Base-by-base conservation (phyloP, 1,284 basidiomycete species). In the Farysia itapuensis region DNA sequence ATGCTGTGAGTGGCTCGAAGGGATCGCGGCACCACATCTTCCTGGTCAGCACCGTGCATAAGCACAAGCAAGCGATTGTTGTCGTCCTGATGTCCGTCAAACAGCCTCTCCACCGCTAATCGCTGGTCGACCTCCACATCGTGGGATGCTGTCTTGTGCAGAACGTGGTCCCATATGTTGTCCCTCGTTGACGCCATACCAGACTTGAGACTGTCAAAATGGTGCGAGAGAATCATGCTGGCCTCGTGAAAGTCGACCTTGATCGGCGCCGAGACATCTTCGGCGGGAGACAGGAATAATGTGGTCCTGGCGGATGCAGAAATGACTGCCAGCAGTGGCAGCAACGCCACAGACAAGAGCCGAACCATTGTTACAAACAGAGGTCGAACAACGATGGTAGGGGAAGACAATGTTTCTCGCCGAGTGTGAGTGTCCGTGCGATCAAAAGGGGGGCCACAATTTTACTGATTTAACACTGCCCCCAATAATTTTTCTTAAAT, bases 21-120 rank as follows among this genome's bases (percentile, higher is more conserved):
- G 5, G 38, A 33, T 26, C 18, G 31, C 0, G 63, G 63, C 26
- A 65, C 50, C 26, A 57, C 42, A 37, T 61, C 58, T 30, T 46
- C 43, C 15, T 64, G 43, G 5, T 44, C 34, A 38, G 49, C 20
- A n/a, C 53, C 61, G 28, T 58, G 53, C 42, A 54, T 58, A 2
- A 67, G 35, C 5, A 67, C 44, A 14, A 67, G 23, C 43, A 67
- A 39, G n/a, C 49, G 48, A 19, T 49, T 53, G 41, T 48, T 41
- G 22, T 47, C 38, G 33, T 54, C 47, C n/a, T 31, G 31, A 18
- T 52, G 50, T 4, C 53, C 53, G 34, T 54, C 52, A 32, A 48
- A 67, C 24, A 53, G 47, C 7, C 54, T 47, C 23, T 60, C 50
- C n/a, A 54, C 56, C 39, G 35, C 39, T 1, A 45, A 37, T 5